phyloP scores from a whole-genome alignment of 2,329 filamentous ascomycete genomes.

The Hymenoscyphus infarciens region DNA sequence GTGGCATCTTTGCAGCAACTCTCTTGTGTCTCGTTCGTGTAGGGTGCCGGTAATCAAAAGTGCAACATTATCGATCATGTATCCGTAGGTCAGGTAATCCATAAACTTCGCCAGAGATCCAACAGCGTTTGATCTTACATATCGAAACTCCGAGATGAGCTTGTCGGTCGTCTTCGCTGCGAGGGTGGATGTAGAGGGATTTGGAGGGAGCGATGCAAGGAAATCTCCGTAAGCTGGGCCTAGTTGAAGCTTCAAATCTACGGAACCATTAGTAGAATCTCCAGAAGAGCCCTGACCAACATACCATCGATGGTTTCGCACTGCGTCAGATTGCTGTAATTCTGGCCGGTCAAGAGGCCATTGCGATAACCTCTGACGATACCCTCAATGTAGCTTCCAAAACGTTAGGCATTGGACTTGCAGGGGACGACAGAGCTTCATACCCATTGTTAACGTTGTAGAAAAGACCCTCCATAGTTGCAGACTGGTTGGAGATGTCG shows the following conservation, averaged over 20 bases:
- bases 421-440: constrained; percentile 26
- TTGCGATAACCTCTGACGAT: constrained; percentile 97
- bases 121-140: constrained; percentile 88
- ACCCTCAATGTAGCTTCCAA: constrained; percentile 83
- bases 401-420: constrained; percentile 21
- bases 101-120: constrained; percentile 92
- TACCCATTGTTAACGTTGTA: constrained; percentile 95
- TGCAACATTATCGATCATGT: constrained; percentile 99
- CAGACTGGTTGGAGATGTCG: constrained; percentile 16
- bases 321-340: constrained; percentile 94
- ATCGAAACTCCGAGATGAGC: constrained; percentile 94
- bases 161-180: constrained; percentile 97
- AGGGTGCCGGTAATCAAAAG: constrained; percentile 96
- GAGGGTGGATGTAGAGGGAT: constrained; percentile 92
- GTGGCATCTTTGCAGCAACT: constrained; percentile 92
- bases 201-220: constrained; percentile 86
- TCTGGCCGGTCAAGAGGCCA: constrained; percentile 79
- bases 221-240: constrained; percentile 97
- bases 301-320: constrained; percentile 95
- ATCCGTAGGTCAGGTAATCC: constrained; percentile 97
- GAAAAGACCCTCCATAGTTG: constrained; percentile 81
- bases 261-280: constrained; percentile 17
- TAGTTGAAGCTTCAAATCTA: constrained; percentile 97
- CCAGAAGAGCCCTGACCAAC: constrained; percentile 26
- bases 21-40: constrained; percentile 93